Percentiles rank a stretch among this genome's conserved stretches.
These are phyloP conservation scores for Misopates orontium DNA, from an alignment of 257 asterid species.

Conservation along the genomic window DNA sequence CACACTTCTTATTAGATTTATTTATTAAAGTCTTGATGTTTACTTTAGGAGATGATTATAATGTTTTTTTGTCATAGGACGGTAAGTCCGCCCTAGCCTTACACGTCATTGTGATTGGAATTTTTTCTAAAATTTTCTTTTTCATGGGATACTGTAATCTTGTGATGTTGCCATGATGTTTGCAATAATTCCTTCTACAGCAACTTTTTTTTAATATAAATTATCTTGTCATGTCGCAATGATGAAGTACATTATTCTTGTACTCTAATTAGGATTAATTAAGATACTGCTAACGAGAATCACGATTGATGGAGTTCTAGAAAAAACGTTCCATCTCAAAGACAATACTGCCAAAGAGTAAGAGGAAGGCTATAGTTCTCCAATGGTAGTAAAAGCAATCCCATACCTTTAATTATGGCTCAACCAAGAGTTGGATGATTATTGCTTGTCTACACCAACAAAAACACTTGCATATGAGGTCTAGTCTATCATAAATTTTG, in stretches of 20 bases:
- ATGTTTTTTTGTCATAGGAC: slow-evolving; percentile 1
- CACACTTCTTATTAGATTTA: too few species aligned
- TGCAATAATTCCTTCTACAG: not conserved
- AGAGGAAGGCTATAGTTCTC: not conserved
- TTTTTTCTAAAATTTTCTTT: not conserved
- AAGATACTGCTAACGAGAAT: not conserved
- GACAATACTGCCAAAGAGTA: too few species aligned
- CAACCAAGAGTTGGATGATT: too few species aligned
- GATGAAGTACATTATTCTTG: not conserved
- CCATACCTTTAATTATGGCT: too few species aligned
- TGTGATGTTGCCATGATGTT: slow-evolving; percentile 16
- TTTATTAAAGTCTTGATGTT: too few species aligned
- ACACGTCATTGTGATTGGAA: slow-evolving; percentile 20
- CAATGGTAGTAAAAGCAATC: not conserved
- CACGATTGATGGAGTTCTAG: not conserved
- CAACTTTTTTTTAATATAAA: slow-evolving; percentile 9
- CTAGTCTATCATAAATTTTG: too few species aligned
- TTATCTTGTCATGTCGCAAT: not conserved
- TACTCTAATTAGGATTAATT: slow-evolving; percentile 2
- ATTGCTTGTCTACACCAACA: too few species aligned
- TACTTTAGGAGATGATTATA: too few species aligned
- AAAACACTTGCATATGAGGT: too few species aligned
- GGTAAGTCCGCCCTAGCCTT: slow-evolving; percentile 16
- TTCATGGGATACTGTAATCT: not conserved
- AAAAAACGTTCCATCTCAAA: too few species aligned